Evolutionary conservation across 2,329 filamentous ascomycete species (phyloP), one percentile per base, ranked within the genome.

Genomic region (Periconia macrospinosa): DNA sequence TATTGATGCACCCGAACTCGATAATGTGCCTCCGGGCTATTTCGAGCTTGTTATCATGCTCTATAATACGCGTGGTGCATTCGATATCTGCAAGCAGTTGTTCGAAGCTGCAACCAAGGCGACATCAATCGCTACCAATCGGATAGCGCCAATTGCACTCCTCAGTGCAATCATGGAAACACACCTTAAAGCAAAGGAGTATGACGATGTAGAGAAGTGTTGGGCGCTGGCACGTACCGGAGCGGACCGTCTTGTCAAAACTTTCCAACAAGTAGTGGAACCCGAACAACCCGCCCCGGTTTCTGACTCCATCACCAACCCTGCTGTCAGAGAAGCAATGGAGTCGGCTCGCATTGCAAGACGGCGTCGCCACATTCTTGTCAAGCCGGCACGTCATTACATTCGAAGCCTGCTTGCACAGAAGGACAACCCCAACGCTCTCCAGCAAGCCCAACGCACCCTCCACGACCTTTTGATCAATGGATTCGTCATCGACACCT

Each of bases 401-500:
- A 78, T 88, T 52, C 72, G 74, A 48, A 79, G 80, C 48, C 71
- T 88, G 10, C 71, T 76, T 30, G 65, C 63, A 20, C 83, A 84
- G 17, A 2, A 27, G 51, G 82, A 84, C 54, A 79, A 83, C 33
- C 53, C 62, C 14, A 44, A 56, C 10, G 59, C 69, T 13, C 55
- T 76, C 13, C 58, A 73, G 42, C 45, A 63, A 55, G 68, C 69
- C 30, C 56, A 72, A 35, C 47, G 55, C 18, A 67, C 67, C 6
- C 61, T 92, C 27, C 71, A 79, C 19, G 72, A 81, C n/a, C 77
- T 92, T 11, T 77, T 84, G 9, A 68, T 71, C 1, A 79, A 82
- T 41, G 93, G 92, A 11, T 97, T 93, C 76, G 76, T 78, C 27
- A 74, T 97, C 53, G 87, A 91, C 66, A 87, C 84, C 68, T 82